Conservation (phyloP, 768 basidiomycete species). For the Calvatia gigantea region DNA sequence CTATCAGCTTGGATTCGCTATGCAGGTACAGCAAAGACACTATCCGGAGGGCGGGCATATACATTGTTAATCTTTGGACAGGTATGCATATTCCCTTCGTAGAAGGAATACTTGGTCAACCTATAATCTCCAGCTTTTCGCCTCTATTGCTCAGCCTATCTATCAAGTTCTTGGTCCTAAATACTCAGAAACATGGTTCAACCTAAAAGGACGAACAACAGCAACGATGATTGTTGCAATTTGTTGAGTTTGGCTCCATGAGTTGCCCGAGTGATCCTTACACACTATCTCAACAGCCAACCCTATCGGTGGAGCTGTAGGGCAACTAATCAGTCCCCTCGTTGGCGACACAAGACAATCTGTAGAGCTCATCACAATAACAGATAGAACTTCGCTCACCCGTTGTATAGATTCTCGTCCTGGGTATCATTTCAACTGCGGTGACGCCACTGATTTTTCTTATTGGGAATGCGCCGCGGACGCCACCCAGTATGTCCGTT, state of each 20-base stretch:
- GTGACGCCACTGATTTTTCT: conserved; percentile 56
- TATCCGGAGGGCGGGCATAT: conserved; percentile 53
- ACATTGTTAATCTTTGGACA: conserved; percentile 69
- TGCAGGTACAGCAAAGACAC: conserved; percentile 56
- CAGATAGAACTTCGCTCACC: background rate
- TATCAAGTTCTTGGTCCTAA: conserved; percentile 78
- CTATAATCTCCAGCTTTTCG: conserved; percentile 43
- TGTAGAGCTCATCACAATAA: conserved; percentile 32
- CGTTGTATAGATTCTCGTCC: conserved; percentile 52
- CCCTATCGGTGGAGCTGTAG: conserved; percentile 70
- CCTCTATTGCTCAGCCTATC: conserved; percentile 63
- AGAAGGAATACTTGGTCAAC: background rate
- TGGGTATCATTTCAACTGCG: conserved; percentile 69
- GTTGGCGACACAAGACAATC: conserved; percentile 52
- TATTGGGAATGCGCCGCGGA: conserved; percentile 60
- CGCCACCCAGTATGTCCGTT: conserved; percentile 64
- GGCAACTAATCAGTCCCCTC: conserved; percentile 69
- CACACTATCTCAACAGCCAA: conserved; percentile 47
- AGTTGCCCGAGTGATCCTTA: background rate
- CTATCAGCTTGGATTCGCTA: conserved; percentile 76
- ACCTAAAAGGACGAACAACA: conserved; percentile 70
- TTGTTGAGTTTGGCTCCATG: conserved; percentile 25
- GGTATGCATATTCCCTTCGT: conserved; percentile 30
- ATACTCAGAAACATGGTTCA: conserved; percentile 85
- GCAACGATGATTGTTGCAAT: conserved; percentile 63